Evolutionary conservation across 148 eudicot genomes (phyloP).

Genomic region (Nyssa sinensis): DNA sequence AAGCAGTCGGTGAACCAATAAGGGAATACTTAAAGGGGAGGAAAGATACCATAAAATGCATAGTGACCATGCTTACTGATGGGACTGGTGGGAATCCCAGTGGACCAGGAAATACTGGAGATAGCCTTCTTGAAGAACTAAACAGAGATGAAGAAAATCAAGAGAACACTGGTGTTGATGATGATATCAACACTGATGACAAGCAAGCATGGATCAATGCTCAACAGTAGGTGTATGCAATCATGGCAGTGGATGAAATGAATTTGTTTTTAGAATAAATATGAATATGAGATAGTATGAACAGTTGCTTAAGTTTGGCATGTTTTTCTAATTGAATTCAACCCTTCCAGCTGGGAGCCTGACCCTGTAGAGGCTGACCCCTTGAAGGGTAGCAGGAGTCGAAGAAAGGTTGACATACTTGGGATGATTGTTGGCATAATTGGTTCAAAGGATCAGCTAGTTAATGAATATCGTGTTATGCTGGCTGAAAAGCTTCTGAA

Average conservation of each 20-base stretch:
- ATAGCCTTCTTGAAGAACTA: constrained; percentile 97
- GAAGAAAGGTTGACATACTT: constrained; percentile 89
- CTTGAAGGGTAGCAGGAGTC: constrained; percentile 58
- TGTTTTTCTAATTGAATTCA: constrained; percentile 10
- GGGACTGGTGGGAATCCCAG: constrained; percentile 76
- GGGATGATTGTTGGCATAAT: constrained; percentile 96
- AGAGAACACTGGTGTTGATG: constrained; percentile 65
- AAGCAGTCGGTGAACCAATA: constrained; percentile 97
- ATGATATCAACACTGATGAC: constrained; percentile 72
- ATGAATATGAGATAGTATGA: background rate
- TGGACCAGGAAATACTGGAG: constrained; percentile 69
- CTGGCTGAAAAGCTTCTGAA: constrained; percentile 96
- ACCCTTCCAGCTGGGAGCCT: constrained; percentile 84
- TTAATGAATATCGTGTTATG: constrained; percentile 95
- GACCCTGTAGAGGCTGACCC: constrained; percentile 99
- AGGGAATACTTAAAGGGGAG: constrained; percentile 93
- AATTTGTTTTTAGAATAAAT: background rate
- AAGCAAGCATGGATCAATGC: constrained; percentile 92
- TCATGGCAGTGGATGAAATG: background rate
- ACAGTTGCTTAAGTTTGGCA: constrained; percentile 12
- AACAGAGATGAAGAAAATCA: constrained; percentile 96
- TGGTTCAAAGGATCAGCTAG: constrained; percentile 96
- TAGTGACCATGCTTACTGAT: constrained; percentile 98
- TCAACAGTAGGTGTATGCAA: constrained; percentile 54
- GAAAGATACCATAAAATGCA: constrained; percentile 95